Evolutionary conservation across 2,329 filamentous ascomycete species (phyloP).

Genomic region (Graphiopsis chlorocephala): DNA sequence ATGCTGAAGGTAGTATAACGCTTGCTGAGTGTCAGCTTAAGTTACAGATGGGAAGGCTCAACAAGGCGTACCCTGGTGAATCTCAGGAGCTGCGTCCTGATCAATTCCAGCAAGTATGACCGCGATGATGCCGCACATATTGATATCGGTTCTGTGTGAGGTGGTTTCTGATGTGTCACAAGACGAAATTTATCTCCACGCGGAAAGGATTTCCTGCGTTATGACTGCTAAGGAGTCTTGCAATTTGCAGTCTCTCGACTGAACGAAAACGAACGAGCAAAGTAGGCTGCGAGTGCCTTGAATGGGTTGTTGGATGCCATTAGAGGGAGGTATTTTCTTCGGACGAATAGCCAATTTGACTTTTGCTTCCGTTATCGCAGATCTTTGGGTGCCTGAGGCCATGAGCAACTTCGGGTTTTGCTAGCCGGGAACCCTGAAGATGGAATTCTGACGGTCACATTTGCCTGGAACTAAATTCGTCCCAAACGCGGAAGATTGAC

Average conservation of each 20-base stretch:
- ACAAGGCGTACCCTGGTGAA: conserved; percentile 31
- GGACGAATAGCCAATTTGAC: too few species aligned
- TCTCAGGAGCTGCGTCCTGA: conserved; percentile 37
- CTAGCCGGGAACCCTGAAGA: too few species aligned
- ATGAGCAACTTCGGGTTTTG: too few species aligned
- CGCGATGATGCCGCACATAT: conserved; percentile 52
- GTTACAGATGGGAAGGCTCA: conserved; percentile 38
- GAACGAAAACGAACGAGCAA: background rate
- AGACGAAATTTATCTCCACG: background rate
- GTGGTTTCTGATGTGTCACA: background rate
- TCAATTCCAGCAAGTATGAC: conserved; percentile 46
- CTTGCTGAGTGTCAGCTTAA: conserved; percentile 30
- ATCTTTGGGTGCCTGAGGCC: too few species aligned
- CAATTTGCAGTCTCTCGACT: background rate
- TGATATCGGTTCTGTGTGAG: conserved; percentile 22
- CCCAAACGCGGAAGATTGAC: too few species aligned
- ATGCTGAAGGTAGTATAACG: conserved; percentile 46
- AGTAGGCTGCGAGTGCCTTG: too few species aligned
- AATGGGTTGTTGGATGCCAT: too few species aligned
- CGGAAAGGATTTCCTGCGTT: background rate
- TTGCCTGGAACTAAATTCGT: too few species aligned
- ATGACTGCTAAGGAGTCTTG: background rate
- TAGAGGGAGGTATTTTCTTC: too few species aligned
- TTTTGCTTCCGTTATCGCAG: too few species aligned
- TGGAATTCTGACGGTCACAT: too few species aligned